Evolutionary conservation across 139 green algal genomes (phyloP), one percentile per base, ranked within the genome.

Genomic region (Pleodorina starrii): DNA sequence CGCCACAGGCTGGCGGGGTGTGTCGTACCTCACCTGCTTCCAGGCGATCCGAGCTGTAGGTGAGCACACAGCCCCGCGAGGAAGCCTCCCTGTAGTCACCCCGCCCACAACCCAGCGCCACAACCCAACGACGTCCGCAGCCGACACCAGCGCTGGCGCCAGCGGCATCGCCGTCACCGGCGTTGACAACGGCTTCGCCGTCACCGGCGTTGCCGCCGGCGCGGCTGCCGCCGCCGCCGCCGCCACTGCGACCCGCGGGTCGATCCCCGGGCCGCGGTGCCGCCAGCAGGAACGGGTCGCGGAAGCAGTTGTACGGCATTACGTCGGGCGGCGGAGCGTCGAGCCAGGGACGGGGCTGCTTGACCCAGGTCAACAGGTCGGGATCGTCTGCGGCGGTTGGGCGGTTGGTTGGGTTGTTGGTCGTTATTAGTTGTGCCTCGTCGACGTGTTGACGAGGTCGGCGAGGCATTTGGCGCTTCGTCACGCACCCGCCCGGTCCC

Each of bases 221-320:
- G 74, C 74, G 54, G 72, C 42, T 79, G 51, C 51, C 51, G 17
- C 51, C 51, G 17, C 51, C 51, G 17, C 14, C 17, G 51, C 51
- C 17, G 14, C 51, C 51, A 14, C 17, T 14, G 14, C 6, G 71
- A 40, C 38, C 71, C 71, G 21, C 21, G 71, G 71, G 51, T n/a
- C n/a, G n/a, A n/a, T n/a, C n/a, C 51, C 17, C 51, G 27, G 59
- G 59, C 6, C 59, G 59, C 11, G 59, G 89, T 25, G 60, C 35
- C 72, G 94, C 87, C 32, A 98, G 89, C 23, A 97, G 89, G 89
- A 97, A 98, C 14, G 96, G 96, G 91, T 98, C 96, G 0, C 96
- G 92, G 95, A 96, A 98, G 59, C 96, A 96, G 6, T 94, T 95
- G 17, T 84, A 84, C 75, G 75, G 85, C 72, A 85, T 59, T 68